These are phyloP conservation scores for Rubroboletus satanas DNA, from an alignment of 768 basidiomycete genomes.

Conservation along the genomic window DNA sequence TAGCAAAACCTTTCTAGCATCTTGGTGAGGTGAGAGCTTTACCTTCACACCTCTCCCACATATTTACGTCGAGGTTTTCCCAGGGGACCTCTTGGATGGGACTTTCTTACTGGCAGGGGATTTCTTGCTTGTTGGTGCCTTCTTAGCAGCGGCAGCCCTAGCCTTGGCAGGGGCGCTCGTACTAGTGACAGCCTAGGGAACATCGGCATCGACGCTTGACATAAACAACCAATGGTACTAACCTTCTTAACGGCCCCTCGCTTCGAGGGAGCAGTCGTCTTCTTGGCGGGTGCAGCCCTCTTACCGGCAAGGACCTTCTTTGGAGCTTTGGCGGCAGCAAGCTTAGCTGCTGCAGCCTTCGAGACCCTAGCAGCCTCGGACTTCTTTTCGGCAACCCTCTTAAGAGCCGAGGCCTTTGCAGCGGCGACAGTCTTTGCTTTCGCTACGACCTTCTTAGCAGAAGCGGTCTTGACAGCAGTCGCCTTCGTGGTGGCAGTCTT, in stretches of 20 bases:
- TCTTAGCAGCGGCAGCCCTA: constrained; percentile 33
- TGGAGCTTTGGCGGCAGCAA: constrained; percentile 21
- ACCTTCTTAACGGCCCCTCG: constrained; percentile 66
- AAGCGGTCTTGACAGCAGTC: constrained; percentile 20
- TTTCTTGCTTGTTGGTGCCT: constrained; percentile 27
- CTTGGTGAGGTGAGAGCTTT: not conserved
- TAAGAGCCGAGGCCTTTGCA: constrained; percentile 35
- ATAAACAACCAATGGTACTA: not conserved
- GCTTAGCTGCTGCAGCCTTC: constrained; percentile 18
- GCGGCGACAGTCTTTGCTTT: constrained; percentile 36
- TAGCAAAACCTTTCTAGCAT: not conserved
- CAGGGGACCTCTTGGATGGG: constrained; percentile 17
- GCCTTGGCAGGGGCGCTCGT: constrained; percentile 37
- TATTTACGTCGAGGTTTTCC: constrained; percentile 15
- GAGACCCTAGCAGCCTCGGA: constrained; percentile 34
- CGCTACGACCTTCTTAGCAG: constrained; percentile 27
- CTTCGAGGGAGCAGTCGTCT: constrained; percentile 40
- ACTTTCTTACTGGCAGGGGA: constrained; percentile 25
- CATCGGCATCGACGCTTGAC: not conserved
- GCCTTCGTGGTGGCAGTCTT: constrained; percentile 29
- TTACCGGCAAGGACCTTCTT: constrained; percentile 34
- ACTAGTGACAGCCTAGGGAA: constrained; percentile 49
- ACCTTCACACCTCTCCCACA: constrained; percentile 6
- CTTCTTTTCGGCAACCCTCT: constrained; percentile 38
- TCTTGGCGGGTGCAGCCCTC: constrained; percentile 37